Evolutionary conservation across 2,329 filamentous ascomycete genomes (phyloP), one percentile per base, ranked within the genome.

Genomic region (Camptophora hylomeconis): DNA sequence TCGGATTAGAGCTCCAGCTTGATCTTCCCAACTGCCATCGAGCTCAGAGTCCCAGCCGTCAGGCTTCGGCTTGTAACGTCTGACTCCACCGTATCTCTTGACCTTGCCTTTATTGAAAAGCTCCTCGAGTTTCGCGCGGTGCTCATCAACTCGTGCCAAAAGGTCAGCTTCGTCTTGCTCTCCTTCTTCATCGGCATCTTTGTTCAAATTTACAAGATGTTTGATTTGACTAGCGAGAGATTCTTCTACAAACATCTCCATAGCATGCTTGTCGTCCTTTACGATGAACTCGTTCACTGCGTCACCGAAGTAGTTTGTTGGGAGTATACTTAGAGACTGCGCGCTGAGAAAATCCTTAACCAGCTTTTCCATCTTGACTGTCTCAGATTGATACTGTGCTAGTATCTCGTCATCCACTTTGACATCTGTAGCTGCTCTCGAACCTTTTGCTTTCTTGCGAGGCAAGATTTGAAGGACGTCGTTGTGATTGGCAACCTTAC

Each of bases 381-480:
- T 74, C 41, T 93, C 82, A 3, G 81, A 59, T 26, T 62, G 61
- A n/a, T 76, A 52, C 17, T 71, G 60, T 2, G 61, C 71, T 26
- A 80, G 60, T 3, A 76, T 61, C 1, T 71, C 57, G 20, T 72
- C 69, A 24, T 82, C 77, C 0, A 78, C 68, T 28, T 80, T 59
- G 1, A 75, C 68, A 17, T 59, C 60, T 32, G 65, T 69, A 23
- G 62, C 54, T 17, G 52, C 59, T 36, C 55, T 54, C 2, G 47
- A 62, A 5, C 56, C 59, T 4, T 56, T 46, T 2, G 53, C 56
- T n/a, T 70, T 69, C 56, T 93, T 95, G 57, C 87, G 93, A 32
- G 82, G 73, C 53, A 94, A 76, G 50, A 92, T 95, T 46, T 87
- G 80, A 1, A 98, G 75, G 1, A 98, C 83, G 45, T 98, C 89